Evolutionary conservation across 164 flowering plant species (phyloP).

Genomic region (Warburgia ugandensis): DNA sequence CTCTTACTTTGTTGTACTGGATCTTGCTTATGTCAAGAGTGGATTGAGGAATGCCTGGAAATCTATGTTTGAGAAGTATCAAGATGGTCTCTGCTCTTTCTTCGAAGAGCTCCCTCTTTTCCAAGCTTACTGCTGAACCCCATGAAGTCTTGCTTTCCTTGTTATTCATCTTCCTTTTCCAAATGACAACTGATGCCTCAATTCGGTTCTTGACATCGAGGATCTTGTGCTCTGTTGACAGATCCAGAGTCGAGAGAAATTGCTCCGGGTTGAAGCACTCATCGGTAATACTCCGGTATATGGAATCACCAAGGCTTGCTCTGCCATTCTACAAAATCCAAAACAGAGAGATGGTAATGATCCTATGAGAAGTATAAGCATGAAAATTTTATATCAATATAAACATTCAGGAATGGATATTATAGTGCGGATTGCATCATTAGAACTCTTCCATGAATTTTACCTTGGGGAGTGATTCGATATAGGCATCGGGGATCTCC

Average conservation of each 20-base stretch:
- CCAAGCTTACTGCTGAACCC: slow-evolving; percentile 75
- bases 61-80: slow-evolving; percentile 64
- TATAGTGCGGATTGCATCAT: no score
- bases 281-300: slow-evolving; percentile 70
- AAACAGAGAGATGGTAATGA: no score
- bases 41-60: slow-evolving; percentile 87
- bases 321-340: slow-evolving; percentile 52
- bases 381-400: no score
- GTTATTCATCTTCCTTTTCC: slow-evolving; percentile 75
- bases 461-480: slow-evolving; percentile 93
- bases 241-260: slow-evolving; percentile 52
- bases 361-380: no score
- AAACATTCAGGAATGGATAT: no score
- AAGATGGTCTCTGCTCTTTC: slow-evolving; percentile 87
- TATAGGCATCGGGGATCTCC: slow-evolving; percentile 79
- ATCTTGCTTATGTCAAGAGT: slow-evolving; percentile 75
- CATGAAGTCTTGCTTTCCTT: slow-evolving; percentile 74
- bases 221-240: slow-evolving; percentile 73
- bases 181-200: slow-evolving; percentile 81
- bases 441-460: no score
- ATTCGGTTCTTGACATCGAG: slow-evolving; percentile 80
- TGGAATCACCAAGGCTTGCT: slow-evolving; percentile 71
- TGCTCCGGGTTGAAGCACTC: slow-evolving; percentile 74
- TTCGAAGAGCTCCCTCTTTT: slow-evolving; percentile 82
- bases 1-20: slow-evolving; percentile 64